Evolutionary conservation across 2,329 filamentous ascomycete species (phyloP).

Genomic region (Pseudogymnoascus sp.): DNA sequence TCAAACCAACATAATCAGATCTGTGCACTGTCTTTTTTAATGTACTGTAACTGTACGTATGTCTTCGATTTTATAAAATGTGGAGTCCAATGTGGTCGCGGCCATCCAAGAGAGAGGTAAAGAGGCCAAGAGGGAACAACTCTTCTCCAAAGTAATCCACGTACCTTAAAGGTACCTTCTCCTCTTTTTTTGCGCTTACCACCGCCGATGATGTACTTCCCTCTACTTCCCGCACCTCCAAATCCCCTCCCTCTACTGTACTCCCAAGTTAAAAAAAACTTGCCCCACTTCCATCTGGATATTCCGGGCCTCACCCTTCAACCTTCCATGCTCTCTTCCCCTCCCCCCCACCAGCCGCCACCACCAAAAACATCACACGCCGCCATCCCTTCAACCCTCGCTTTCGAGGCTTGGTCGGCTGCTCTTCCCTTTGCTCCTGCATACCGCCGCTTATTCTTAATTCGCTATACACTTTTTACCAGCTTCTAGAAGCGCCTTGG

Average conservation of each 20-base stretch:
- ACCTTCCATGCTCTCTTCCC: neutral
- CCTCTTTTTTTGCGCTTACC: neutral
- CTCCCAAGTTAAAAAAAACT: neutral
- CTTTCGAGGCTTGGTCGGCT: neutral
- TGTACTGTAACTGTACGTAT: no score
- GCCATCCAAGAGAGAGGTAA: no score
- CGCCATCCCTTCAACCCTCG: neutral
- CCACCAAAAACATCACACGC: neutral
- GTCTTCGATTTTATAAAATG: no score
- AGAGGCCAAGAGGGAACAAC: no score
- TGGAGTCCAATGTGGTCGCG: no score
- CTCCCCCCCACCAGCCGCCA: neutral
- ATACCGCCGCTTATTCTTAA: neutral
- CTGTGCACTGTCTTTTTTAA: no score
- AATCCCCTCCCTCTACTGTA: neutral
- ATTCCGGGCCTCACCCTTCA: neutral
- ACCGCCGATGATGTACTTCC: neutral
- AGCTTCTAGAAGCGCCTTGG: neutral
- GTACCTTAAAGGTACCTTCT: neutral
- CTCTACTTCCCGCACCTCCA: neutral
- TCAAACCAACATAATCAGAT: no score
- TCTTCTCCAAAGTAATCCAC: neutral
- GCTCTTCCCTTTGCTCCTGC: neutral
- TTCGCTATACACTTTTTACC: neutral
- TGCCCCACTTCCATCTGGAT: conserved; percentile 3